phyloP scores from a whole-genome alignment of 805 yeast genomes.

The Lipomyces chichibuensis region DNA sequence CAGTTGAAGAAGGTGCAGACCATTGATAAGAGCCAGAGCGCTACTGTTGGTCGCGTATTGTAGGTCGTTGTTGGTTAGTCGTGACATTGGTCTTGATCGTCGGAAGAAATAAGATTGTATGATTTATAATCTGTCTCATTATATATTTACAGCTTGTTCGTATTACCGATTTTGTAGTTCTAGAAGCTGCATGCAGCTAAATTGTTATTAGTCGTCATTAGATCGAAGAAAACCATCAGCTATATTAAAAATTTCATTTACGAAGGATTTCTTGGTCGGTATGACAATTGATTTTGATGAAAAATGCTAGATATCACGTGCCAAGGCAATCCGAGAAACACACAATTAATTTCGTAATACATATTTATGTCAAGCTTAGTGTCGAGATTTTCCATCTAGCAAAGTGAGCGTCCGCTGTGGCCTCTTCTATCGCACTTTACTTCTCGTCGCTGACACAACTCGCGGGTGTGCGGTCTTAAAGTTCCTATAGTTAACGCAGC shows the following conservation, averaged over 20 bases:
- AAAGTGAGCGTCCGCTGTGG: too few relatives aligned
- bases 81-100: neutral
- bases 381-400: too few relatives aligned
- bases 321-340: too few relatives aligned
- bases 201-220: neutral
- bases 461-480: neutral
- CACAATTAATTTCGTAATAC: too few relatives aligned
- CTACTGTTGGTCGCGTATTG: constrained; percentile 39
- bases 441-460: neutral
- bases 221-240: too few relatives aligned
- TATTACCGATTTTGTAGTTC: neutral
- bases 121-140: neutral
- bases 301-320: too few relatives aligned
- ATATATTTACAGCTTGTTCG: neutral
- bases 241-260: too few relatives aligned
- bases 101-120: neutral
- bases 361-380: too few relatives aligned
- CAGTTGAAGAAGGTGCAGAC: constrained; percentile 53
- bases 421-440: neutral
- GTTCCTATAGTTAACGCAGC: neutral
- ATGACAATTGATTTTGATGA: too few relatives aligned
- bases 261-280: too few relatives aligned
- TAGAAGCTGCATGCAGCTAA: neutral
- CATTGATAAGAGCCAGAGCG: constrained; percentile 34
- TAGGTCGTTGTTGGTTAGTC: neutral